phyloP scores from a whole-genome alignment of 352 stramenopile genomes.

The Discostella stelligera region DNA sequence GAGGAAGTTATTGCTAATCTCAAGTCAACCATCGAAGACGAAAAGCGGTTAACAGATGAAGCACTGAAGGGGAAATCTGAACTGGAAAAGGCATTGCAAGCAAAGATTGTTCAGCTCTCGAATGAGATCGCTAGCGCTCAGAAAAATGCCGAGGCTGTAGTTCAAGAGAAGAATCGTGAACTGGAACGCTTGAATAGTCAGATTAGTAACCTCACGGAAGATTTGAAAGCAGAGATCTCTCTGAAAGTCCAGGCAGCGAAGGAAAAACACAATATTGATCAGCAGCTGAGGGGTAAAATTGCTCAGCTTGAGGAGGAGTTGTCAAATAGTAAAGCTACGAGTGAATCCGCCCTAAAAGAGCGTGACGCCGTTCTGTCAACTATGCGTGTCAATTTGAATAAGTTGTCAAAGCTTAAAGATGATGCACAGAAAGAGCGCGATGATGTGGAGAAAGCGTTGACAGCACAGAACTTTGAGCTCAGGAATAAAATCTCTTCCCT shows the following conservation, averaged over 20 bases:
- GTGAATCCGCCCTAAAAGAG: slow-evolving; percentile 19
- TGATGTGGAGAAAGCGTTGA: slow-evolving; percentile 27
- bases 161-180: slow-evolving; percentile 22
- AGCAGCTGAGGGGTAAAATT: slow-evolving; percentile 30
- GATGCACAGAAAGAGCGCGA: slow-evolving; percentile 28
- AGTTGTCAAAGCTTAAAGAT: slow-evolving; percentile 33
- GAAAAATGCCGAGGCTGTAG: slow-evolving; percentile 26
- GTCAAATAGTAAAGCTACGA: slow-evolving; percentile 7
- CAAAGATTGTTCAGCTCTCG: slow-evolving; percentile 37
- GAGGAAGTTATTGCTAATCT: slow-evolving; percentile 23
- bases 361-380: slow-evolving; percentile 16
- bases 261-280: slow-evolving; percentile 18
- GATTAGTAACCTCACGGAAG: slow-evolving; percentile 24
- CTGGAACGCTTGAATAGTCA: slow-evolving; percentile 20
- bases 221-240: slow-evolving; percentile 11
- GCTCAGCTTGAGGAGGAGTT: slow-evolving; percentile 36
- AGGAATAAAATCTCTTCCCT: slow-evolving; percentile 22
- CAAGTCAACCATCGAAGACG: slow-evolving; percentile 26
- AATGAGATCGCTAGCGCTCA: slow-evolving; percentile 25
- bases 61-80: slow-evolving; percentile 31
- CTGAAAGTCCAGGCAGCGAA: slow-evolving; percentile 17
- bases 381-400: slow-evolving; percentile 27
- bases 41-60: slow-evolving; percentile 27
- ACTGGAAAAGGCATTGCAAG: slow-evolving; percentile 33
- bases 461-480: slow-evolving; percentile 28